A percentile compares a stretch with the other conserved stretches of the same genome.
These are phyloP conservation scores for Karstenula rhodostoma DNA, from an alignment of 2,329 filamentous ascomycete genomes.

Conservation along the genomic window DNA sequence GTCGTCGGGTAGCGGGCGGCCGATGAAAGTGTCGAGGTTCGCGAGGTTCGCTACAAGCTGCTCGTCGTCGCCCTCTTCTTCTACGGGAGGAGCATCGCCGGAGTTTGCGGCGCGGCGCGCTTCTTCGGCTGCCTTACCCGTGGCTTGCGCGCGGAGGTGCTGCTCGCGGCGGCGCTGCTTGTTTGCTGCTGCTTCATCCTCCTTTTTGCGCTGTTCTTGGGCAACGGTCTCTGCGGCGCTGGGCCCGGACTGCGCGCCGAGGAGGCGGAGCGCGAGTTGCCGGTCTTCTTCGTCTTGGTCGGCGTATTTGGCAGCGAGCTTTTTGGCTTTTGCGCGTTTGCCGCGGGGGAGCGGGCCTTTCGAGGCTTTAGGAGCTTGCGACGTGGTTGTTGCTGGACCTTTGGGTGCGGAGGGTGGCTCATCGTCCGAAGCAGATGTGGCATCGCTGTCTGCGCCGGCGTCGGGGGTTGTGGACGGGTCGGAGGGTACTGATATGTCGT, in stretches of 20 bases:
- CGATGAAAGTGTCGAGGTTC: constrained; percentile 74
- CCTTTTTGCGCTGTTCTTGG: constrained; percentile 70
- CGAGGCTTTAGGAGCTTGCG: constrained; percentile 38
- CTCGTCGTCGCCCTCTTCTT: constrained; percentile 66
- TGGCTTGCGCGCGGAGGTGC: constrained; percentile 77
- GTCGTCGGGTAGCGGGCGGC: constrained; percentile 80
- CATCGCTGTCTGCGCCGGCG: constrained; percentile 23
- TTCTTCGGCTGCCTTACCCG: constrained; percentile 80
- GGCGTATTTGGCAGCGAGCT: constrained; percentile 87
- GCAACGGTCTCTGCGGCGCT: constrained; percentile 69
- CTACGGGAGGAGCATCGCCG: constrained; percentile 24
- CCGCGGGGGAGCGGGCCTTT: constrained; percentile 64
- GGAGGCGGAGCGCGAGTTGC: constrained; percentile 79
- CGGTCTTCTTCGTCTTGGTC: constrained; percentile 96
- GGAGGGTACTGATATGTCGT: constrained; percentile 21
- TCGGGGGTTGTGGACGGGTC: constrained; percentile 23
- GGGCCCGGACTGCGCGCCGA: constrained; percentile 77
- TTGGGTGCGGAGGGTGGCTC: constrained; percentile 26
- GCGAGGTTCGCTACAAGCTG: constrained; percentile 54
- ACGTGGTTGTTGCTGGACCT: constrained; percentile 37
- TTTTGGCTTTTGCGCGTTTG: constrained; percentile 84
- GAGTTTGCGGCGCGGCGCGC: constrained; percentile 58
- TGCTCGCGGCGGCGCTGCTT: constrained; percentile 80
- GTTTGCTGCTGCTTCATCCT: constrained; percentile 75
- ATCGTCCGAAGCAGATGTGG: constrained; percentile 37